Evolutionary conservation across 345 rosid species (phyloP).

Genomic region (Geranium brycei): DNA sequence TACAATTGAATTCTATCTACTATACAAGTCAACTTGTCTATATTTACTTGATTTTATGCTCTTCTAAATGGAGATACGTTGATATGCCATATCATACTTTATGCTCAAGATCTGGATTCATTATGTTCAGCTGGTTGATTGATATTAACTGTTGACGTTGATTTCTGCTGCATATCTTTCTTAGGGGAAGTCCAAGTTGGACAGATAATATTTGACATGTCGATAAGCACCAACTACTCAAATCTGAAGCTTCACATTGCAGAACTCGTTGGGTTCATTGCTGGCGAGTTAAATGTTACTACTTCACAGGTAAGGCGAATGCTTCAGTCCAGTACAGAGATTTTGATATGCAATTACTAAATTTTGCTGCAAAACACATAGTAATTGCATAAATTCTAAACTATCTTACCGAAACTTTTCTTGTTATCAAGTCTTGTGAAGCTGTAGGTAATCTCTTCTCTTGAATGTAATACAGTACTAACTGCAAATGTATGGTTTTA

Average conservation of each 20-base stretch:
- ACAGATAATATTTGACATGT: slow-evolving; percentile 49
- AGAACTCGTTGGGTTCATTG: slow-evolving; percentile 34
- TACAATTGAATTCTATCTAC: background rate
- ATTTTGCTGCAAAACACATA: background rate
- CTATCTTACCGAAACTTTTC: background rate
- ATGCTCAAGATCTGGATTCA: background rate
- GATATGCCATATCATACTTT: background rate
- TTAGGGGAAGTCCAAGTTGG: slow-evolving; percentile 42
- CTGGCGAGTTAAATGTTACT: slow-evolving; percentile 42
- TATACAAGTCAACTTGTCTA: no score
- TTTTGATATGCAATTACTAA: background rate
- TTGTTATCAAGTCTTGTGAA: background rate
- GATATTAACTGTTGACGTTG: slow-evolving; percentile 7
- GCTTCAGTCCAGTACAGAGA: background rate
- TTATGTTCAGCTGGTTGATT: background rate
- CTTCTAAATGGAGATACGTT: background rate
- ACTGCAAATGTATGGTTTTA: slow-evolving; percentile 20
- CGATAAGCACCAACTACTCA: slow-evolving; percentile 31
- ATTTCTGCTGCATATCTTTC: slow-evolving; percentile 11
- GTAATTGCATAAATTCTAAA: background rate
- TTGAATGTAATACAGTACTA: background rate
- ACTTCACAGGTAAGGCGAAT: slow-evolving; percentile 42
- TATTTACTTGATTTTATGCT: background rate
- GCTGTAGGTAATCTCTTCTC: background rate
- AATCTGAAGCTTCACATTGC: slow-evolving; percentile 40